Evolutionary conservation across 768 basidiomycete genomes (phyloP), one percentile per base, ranked within the genome.

Genomic region (Chiua virens): DNA sequence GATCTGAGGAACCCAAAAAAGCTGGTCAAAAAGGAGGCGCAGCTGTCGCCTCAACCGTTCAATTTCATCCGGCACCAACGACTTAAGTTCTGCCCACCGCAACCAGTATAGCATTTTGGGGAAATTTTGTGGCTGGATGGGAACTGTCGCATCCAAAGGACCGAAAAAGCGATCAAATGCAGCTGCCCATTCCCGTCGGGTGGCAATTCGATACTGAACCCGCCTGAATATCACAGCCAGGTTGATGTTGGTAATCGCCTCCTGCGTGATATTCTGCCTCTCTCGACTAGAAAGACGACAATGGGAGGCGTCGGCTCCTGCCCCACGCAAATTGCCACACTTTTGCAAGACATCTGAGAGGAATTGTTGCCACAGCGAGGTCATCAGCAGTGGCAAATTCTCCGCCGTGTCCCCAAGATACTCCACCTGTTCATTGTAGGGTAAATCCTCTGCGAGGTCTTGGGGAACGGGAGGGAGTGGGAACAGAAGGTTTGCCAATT

Each of bases 291-390:
- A 45, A 45, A 51, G 43, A 3, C 30, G 23, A 8, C 44, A 51
- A 22, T 51, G 50, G n/a, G 50, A 45, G 4, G 38, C 32, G 11
- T 50, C 37, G 3, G 9, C 28, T 8, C 49, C 39, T 23, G 49
- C 44, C 15, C 50, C 37, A 9, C 44, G 32, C 9, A 51, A 8
- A n/a, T 51, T 51, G 0, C 44, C 50, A 40, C 50, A 51, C 40
- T 51, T 51, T 35, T 51, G 44, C 10, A 51, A 2, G 5, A 51
- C 4, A 3, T 51, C 50, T 1, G 44, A 23, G 9, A 51, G 44
- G 8, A 51, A 51, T 27, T 51, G 50, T 22, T 8, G 10, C 50
- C 50, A 51, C 5, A 51, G 38, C 0, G 14, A 18, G 5, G 44
- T 45, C 44, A 51, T 8, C n/a, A 39, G 14, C 6, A 13, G 1